These are phyloP conservation scores for Plasmodium inui DNA, from an alignment of 169 alveolate species.

Conservation along the genomic window DNA sequence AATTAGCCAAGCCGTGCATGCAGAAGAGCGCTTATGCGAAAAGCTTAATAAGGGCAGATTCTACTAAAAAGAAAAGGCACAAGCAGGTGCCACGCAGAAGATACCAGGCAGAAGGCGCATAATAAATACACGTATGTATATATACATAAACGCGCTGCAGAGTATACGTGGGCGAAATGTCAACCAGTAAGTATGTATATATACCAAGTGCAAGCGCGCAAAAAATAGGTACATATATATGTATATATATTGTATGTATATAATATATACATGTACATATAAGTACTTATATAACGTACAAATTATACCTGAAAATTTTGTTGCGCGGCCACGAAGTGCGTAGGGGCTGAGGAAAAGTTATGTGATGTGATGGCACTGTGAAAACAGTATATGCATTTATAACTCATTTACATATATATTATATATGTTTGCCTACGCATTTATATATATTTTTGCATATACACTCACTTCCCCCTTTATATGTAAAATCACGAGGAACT, in stretches of 20 bases:
- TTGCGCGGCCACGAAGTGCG: background rate
- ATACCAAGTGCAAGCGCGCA: background rate
- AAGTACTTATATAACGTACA: background rate
- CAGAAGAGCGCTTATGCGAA: slow-evolving; percentile 35
- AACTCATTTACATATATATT: background rate
- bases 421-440: background rate
- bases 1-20: slow-evolving; percentile 19
- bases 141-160: background rate
- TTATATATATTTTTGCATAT: background rate
- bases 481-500: background rate
- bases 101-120: background rate
- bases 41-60: slow-evolving; percentile 1
- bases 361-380: background rate
- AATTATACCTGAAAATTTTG: background rate
- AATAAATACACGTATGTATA: slow-evolving; percentile 28
- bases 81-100: background rate
- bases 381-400: background rate
- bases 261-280: background rate
- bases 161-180: background rate
- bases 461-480: background rate
- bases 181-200: background rate
- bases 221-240: background rate
- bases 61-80: slow-evolving; percentile 20
- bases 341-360: background rate
- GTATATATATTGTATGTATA: background rate